Percentiles rank a stretch among this genome's conserved stretches.
Conservation (phyloP, 2,329 filamentous ascomycete genomes). For the Fusarium tricinctum region DNA sequence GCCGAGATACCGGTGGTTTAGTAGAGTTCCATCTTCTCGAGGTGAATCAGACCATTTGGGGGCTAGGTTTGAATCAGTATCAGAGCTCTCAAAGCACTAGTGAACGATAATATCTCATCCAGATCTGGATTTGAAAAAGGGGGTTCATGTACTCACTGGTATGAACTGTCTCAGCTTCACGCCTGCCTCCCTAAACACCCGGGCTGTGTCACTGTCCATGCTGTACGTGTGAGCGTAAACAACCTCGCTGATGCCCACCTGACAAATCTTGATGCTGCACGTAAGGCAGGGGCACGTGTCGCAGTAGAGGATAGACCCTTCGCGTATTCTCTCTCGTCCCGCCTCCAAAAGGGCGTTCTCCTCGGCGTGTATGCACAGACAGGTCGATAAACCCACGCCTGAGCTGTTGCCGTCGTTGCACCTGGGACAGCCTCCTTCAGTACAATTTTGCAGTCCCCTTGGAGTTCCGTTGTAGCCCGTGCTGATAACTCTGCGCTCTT, state of each 20-base stretch:
- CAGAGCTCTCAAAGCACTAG: constrained; percentile 6
- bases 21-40: constrained; percentile 66
- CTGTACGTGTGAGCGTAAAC: constrained; percentile 95
- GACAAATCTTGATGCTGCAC: constrained; percentile 98
- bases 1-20: constrained; percentile 36
- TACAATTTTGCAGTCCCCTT: constrained; percentile 88
- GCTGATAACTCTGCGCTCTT: constrained; percentile 87
- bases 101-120: constrained; percentile 17
- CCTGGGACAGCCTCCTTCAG: constrained; percentile 88
- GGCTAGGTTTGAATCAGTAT: constrained; percentile 61
- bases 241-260: constrained; percentile 95
- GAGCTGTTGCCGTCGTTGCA: constrained; percentile 82
- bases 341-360: constrained; percentile 97
- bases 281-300: constrained; percentile 97
- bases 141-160: constrained; percentile 70
- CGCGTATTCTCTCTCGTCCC: constrained; percentile 87
- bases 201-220: constrained; percentile 88
- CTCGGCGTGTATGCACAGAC: constrained; percentile 96
- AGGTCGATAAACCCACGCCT: constrained; percentile 84
- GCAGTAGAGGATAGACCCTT: constrained; percentile 88
- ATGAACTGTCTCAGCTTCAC: constrained; percentile 89
- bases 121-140: constrained; percentile 20
- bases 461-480: constrained; percentile 99
- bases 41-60: constrained; percentile 73
- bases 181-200: constrained; percentile 85